phyloP scores from a whole-genome alignment of 495 filamentous ascomycete species.

The Talaromyces nanjingensis region DNA sequence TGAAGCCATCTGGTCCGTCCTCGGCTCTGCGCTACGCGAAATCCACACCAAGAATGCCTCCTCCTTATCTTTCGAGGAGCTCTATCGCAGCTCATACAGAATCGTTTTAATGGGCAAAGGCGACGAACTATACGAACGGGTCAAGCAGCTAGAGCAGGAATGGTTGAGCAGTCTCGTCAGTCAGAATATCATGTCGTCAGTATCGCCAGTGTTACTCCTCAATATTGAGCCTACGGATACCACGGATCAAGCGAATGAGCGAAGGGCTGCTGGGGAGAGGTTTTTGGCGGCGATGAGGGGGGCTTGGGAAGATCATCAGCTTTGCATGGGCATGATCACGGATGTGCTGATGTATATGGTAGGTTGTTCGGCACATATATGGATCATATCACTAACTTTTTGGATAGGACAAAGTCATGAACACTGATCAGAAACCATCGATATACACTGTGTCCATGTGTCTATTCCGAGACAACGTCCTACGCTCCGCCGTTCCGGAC shows the following conservation, averaged over 20 bases:
- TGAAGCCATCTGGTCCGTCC: slow-evolving; percentile 69
- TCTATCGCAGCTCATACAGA: slow-evolving; percentile 94
- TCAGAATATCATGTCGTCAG: slow-evolving; percentile 51
- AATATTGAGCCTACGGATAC: slow-evolving; percentile 32
- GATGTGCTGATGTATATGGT: slow-evolving; percentile 99
- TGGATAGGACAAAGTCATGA: slow-evolving; percentile 66
- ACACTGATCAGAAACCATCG: slow-evolving; percentile 59
- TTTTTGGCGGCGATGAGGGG: slow-evolving; percentile 70
- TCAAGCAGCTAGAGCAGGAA: slow-evolving; percentile 68
- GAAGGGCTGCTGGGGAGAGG: slow-evolving; percentile 70
- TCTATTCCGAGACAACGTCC: slow-evolving; percentile 76
- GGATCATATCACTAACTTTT: neutral
- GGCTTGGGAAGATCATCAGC: slow-evolving; percentile 82
- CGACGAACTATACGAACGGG: slow-evolving; percentile 70
- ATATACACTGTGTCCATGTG: slow-evolving; percentile 82
- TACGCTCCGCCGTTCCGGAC: slow-evolving; percentile 47
- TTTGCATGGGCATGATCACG: slow-evolving; percentile 94
- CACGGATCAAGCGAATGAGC: slow-evolving; percentile 62
- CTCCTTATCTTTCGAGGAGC: slow-evolving; percentile 82
- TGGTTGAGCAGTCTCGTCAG: slow-evolving; percentile 70
- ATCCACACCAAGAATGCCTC: slow-evolving; percentile 94
- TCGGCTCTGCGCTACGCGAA: slow-evolving; percentile 67
- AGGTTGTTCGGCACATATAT: slow-evolving; percentile 16
- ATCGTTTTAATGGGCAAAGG: slow-evolving; percentile 87
- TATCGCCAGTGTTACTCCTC: slow-evolving; percentile 52